Conservation (phyloP, 1,284 basidiomycete species). For the Leucoagaricus sp. region DNA sequence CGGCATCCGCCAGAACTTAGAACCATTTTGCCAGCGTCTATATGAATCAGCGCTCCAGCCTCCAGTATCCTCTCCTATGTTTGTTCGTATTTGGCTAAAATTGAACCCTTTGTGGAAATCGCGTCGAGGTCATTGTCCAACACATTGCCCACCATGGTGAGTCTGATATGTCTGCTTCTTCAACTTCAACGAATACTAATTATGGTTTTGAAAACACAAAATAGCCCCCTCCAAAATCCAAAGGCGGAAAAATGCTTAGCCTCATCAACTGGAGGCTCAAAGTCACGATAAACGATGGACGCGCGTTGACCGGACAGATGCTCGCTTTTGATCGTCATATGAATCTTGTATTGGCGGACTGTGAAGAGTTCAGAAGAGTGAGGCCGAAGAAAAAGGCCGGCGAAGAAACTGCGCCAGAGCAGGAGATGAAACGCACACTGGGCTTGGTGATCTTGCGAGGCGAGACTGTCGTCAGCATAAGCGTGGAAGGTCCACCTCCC, state of each 20-base stretch:
- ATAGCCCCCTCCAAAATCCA: constrained; percentile 90
- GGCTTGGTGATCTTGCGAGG: constrained; percentile 96
- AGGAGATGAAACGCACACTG: constrained; percentile 95
- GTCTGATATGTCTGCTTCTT: constrained; percentile 21
- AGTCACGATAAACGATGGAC: constrained; percentile 97
- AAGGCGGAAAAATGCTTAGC: constrained; percentile 97
- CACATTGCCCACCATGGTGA: constrained; percentile 61
- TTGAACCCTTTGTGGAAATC: constrained; percentile 11
- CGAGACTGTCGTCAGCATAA: constrained; percentile 94
- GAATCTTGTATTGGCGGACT: constrained; percentile 98
- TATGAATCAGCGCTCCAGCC: not conserved
- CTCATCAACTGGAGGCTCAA: constrained; percentile 98
- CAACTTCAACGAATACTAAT: constrained; percentile 1
- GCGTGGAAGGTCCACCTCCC: constrained; percentile 95
- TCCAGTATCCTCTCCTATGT: no score
- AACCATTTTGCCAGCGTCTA: not conserved
- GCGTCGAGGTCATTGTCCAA: constrained; percentile 18
- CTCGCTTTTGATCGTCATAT: constrained; percentile 99
- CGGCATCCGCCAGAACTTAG: not conserved
- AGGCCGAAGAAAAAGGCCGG: constrained; percentile 84
- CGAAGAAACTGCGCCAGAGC: constrained; percentile 79
- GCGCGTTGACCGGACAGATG: constrained; percentile 96
- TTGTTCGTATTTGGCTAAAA: constrained; percentile 32
- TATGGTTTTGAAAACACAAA: no score
- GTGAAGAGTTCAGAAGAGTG: constrained; percentile 92